phyloP scores from a whole-genome alignment of 345 rosid genomes.

The Salix purpurea region DNA sequence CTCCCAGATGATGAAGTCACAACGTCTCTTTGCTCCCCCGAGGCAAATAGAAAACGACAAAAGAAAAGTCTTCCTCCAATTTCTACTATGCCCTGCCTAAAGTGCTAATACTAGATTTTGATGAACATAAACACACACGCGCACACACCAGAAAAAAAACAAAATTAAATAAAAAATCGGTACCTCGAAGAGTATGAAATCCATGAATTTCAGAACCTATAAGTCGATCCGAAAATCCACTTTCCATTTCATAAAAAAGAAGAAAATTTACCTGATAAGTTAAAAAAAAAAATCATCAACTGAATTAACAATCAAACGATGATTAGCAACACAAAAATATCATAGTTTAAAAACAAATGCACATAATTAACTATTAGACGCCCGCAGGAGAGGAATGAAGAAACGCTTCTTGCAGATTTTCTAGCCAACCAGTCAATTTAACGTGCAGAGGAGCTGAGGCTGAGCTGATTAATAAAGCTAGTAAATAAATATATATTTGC shows the following conservation, averaged over 20 bases:
- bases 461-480: background rate
- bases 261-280: background rate
- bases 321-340: background rate
- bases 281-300: background rate
- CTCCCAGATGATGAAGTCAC: background rate
- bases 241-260: slow-evolving; percentile 32
- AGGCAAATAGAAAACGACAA: background rate
- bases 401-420: background rate
- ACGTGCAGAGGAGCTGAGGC: background rate
- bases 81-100: background rate
- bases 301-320: background rate
- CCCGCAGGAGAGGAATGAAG: background rate
- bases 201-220: slow-evolving; percentile 88
- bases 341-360: background rate
- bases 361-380: background rate
- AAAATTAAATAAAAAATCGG: background rate
- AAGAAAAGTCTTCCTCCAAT: background rate
- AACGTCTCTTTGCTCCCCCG: background rate
- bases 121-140: background rate
- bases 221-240: slow-evolving; percentile 36
- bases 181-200: slow-evolving; percentile 69
- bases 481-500: background rate
- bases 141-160: background rate
- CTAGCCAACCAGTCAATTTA: background rate
- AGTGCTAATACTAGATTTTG: background rate